Evolutionary conservation across 2,329 filamentous ascomycete genomes (phyloP).

Genomic region (Stachybotrys chartarum): DNA sequence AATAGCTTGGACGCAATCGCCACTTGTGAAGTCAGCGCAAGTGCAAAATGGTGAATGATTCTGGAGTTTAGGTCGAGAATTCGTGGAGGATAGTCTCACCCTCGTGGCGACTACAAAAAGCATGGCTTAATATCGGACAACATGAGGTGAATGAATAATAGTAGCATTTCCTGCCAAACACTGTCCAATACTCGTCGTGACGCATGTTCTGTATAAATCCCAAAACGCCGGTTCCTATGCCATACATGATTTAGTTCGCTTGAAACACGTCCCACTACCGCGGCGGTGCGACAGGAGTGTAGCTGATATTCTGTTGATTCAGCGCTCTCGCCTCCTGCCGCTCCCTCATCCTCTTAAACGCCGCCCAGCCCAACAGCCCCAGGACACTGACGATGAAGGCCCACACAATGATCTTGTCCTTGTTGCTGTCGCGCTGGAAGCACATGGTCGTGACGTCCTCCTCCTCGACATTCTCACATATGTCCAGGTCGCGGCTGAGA

Average conservation of each 20-base stretch:
- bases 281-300: not conserved
- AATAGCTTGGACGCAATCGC: not conserved
- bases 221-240: not conserved
- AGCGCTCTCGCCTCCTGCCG: constrained; percentile 21
- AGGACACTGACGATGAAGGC: constrained; percentile 53
- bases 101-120: not conserved
- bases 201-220: not conserved
- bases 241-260: not conserved
- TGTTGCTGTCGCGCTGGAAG: constrained; percentile 60
- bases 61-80: not conserved
- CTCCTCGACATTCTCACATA: constrained; percentile 55
- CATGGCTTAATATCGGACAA: not conserved
- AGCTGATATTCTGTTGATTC: not conserved
- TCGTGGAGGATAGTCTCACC: not conserved
- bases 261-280: not conserved
- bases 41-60: not conserved
- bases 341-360: constrained; percentile 40
- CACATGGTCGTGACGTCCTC: constrained; percentile 56
- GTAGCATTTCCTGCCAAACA: not conserved
- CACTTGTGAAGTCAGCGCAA: not conserved
- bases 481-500: constrained; percentile 50
- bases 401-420: constrained; percentile 61
- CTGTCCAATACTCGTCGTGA: not conserved
- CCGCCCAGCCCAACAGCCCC: constrained; percentile 54
- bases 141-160: not conserved